Evolutionary conservation across 2,329 filamentous ascomycete species (phyloP), one percentile per base, ranked within the genome.

Genomic region (Penicillium sp.): DNA sequence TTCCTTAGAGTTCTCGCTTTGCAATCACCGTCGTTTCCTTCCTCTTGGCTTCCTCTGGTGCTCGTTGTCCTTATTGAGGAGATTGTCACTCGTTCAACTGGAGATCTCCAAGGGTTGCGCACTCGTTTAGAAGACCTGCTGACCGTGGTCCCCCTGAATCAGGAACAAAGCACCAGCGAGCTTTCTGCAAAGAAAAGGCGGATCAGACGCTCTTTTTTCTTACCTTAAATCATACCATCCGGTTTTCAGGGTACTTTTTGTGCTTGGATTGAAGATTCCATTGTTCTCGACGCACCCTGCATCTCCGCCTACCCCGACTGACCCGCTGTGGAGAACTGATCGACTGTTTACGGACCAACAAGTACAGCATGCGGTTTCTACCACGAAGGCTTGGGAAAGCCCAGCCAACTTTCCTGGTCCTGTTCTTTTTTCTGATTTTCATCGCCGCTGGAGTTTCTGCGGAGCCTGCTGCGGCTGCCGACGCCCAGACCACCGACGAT

Each of bases 401-500:
- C 59, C 58, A 57, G 33, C 54, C 62, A 3, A 57, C 47, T 49
- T 55, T 61, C 26, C 21, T 65, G 9, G 13, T 66, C 3, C 19
- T 67, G 22, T 49, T 66, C 1, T 19, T 64, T 22, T 39, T 66
- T n/a, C 13, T 64, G 19, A 26, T 67, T 24, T 27, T 46, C 16
- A 49, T 62, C 42, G 49, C 50, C 54, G 55, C 49, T 62, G 55
- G 49, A 45, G 65, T 67, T n/a, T 57, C 60, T 52, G 65, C 64
- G 4, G 50, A 59, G 16, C 56, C 64, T 31, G 60, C 57, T 33
- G 35, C 52, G 10, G 56, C 56, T 42, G 11, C 56, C 31, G 60
- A 65, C 58, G 60, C 64, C 56, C 55, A 65, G 60, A 62, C 60
- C 59, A 60, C 57, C 60, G 58, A 58, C 61, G 60, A 67, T 68